Evolutionary conservation across 148 eudicot genomes (phyloP).

Genomic region (Rheum nobile): DNA sequence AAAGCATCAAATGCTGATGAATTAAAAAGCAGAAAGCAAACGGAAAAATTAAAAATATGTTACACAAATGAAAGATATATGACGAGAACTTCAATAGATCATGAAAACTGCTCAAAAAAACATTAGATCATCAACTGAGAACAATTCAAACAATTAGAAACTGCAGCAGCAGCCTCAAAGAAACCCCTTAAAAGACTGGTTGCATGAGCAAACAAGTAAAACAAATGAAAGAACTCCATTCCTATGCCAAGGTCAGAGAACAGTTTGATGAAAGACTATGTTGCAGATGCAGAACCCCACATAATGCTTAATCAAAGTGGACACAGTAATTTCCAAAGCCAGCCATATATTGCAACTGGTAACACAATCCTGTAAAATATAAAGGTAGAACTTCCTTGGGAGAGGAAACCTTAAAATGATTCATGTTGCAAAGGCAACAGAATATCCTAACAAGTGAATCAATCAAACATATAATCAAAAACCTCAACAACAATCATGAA

Average conservation of each 20-base stretch:
- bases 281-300: neutral
- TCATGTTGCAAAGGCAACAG: neutral
- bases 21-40: neutral
- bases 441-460: neutral
- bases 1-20: conserved; percentile 65
- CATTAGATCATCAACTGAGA: neutral
- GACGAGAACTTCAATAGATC: neutral
- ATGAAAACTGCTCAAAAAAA: neutral
- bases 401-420: neutral
- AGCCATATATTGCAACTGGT: neutral
- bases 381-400: neutral
- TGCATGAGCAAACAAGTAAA: neutral
- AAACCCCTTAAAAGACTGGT: neutral
- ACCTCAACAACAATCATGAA: neutral
- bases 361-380: neutral
- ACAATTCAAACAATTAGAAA: neutral
- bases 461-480: neutral
- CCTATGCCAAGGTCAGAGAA: neutral
- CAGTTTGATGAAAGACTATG: neutral
- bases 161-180: neutral
- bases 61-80: neutral
- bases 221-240: neutral
- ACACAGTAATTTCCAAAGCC: neutral
- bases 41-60: neutral
- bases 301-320: neutral